Base-by-base conservation (phyloP, 768 basidiomycete species). In the Hypsizygus marmoreus region DNA sequence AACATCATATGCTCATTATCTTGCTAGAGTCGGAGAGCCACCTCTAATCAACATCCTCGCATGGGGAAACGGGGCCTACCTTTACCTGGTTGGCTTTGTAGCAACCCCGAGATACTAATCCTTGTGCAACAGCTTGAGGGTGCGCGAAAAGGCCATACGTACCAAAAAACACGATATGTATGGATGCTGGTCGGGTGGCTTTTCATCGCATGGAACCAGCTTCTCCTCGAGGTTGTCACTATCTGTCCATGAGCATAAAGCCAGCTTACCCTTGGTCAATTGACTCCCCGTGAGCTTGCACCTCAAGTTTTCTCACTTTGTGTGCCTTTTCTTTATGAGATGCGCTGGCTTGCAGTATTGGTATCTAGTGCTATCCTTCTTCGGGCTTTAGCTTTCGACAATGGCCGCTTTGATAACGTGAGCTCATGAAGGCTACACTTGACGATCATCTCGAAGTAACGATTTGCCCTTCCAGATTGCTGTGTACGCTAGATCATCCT, bases 341-440 rank as follows among this genome's bases (percentile, higher is more conserved):
- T 60, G 59, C 40, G 33, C 17, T 47, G 51, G 13, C 33, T 43
- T n/a, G 29, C 45, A 45, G 23, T 55, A 33, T 26, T 52, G 4
- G 23, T 42, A 16, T 33, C 50, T 2, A 30, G 19, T 19, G 22
- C 40, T 43, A 43, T 43, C 28, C 28, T 56, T 34, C 24, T 56
- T 12, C 47, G 38, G 32, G 55, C 55, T 13, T 46, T 42, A 40
- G 79, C 76, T 16, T 84, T 80, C 56, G 79, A 83, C 63, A 75
- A 74, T 54, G 69, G 69, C 49, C 72, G 81, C 39, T 81, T 71
- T 59, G 84, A 87, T 61, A 87, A 85, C 55, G 84, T 84, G 55
- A 46, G 75, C 69, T 24, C 6, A 25, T 33, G n/a, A 40, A n/a
- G 13, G 23, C 29, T 19, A 36, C 22, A 30, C 7, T 46, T 14